Conservation (phyloP, 2,329 filamentous ascomycete genomes). For the Didymella keratinophila region DNA sequence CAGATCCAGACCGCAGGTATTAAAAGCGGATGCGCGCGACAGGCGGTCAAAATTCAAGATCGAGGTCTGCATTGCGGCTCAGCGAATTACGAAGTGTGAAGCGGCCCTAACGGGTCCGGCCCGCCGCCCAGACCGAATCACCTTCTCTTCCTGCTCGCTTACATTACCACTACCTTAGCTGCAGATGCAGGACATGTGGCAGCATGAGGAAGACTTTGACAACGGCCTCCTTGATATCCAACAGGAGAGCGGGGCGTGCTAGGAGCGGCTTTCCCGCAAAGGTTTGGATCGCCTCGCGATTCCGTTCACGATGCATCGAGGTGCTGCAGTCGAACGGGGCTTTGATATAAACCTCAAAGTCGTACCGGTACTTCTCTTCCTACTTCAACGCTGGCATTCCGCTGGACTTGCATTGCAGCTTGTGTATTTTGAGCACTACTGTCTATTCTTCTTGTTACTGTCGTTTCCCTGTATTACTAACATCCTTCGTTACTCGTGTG, state of each 20-base stretch:
- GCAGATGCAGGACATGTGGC: slow-evolving; percentile 52
- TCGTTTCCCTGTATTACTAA: slow-evolving; percentile 18
- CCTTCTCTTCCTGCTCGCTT: slow-evolving; percentile 36
- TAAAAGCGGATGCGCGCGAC: slow-evolving; percentile 34
- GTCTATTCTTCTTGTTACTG: slow-evolving; percentile 18
- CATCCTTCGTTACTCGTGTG: slow-evolving; percentile 24
- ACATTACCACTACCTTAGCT: slow-evolving; percentile 44
- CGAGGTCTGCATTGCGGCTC: slow-evolving; percentile 11
- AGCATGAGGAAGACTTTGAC: slow-evolving; percentile 46
- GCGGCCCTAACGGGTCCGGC: slow-evolving; percentile 40
- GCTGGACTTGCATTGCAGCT: not conserved
- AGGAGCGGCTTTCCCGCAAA: slow-evolving; percentile 42
- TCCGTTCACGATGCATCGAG: slow-evolving; percentile 35
- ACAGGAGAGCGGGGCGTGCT: slow-evolving; percentile 47
- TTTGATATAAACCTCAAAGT: slow-evolving; percentile 45
- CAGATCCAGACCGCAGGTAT: slow-evolving; percentile 36
- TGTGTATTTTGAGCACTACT: slow-evolving; percentile 17
- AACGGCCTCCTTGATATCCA: slow-evolving; percentile 47
- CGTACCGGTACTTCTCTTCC: slow-evolving; percentile 30
- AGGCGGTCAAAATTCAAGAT: slow-evolving; percentile 27
- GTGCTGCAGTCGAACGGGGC: slow-evolving; percentile 33
- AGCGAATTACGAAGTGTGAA: slow-evolving; percentile 41
- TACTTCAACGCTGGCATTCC: slow-evolving; percentile 21
- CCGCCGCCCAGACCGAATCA: slow-evolving; percentile 43
- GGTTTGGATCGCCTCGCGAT: slow-evolving; percentile 42